Base-by-base conservation (phyloP, 1,284 basidiomycete species). In the Inonotus obliquus region DNA sequence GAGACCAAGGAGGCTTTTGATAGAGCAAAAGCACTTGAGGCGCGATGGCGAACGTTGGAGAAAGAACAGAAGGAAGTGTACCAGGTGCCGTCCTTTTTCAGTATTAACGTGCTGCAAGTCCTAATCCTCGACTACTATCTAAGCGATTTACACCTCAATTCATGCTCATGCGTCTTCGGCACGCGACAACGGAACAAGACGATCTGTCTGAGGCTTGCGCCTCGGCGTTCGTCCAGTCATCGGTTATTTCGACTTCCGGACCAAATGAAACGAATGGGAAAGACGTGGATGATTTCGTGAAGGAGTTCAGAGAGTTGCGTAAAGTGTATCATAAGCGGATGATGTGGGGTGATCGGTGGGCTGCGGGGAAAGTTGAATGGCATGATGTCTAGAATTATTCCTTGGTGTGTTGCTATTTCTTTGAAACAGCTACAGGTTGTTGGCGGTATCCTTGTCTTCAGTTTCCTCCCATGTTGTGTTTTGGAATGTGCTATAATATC, bases 241-340 rank as follows among this genome's bases (percentile, higher is more conserved):
- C 77, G 2, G 69, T 74, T 1, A 66, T 74, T 23, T 69, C 73
- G 29, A 67, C 65, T 27, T 61, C 77, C 49, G 74, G 69, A 62
- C 79, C 79, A 6, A 69, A 71, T 1, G 63, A 62, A 52, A 62
- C 70, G 11, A 77, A 71, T 54, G 79, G 80, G 29, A 81, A 79
- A 62, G 88, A 88, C 48, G 82, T 95, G 23, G 94, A 96, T 65
- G 86, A 90, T 51, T 98, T 97, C 67, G 84, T 96, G 53, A 85
- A 80, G 69, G 87, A 94, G 70, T 96, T 94, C 77, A 93, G 88
- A 70, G 92, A 93, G 59, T 73, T 87, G 45, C 77, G 94, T 67
- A 94, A 92, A 75, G 79, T 82, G 17, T 96, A 94, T 73, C 94
- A 97, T 73, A 95, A 95, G 72, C 81, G 94, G 29, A 86, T 86